These are phyloP conservation scores for Pyropia haitanensis DNA, from an alignment of 23 red algal species.

Conservation along the genomic window DNA sequence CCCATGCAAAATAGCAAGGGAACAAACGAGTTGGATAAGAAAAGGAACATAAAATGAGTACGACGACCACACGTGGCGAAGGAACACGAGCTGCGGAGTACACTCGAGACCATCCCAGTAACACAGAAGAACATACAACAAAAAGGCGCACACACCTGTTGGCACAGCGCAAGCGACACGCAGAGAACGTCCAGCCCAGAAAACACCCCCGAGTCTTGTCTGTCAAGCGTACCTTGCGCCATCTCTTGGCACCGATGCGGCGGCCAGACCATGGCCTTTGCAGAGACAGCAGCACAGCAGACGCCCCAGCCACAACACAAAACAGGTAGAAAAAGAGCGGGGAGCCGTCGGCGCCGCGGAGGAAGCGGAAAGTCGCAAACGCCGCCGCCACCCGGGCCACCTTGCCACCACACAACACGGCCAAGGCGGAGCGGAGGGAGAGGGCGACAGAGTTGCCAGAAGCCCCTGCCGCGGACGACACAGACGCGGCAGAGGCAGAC, in stretches of 20 bases:
- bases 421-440: constrained; percentile 17
- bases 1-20: not conserved
- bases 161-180: not conserved
- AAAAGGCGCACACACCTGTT: too few species aligned
- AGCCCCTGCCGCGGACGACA: too few species aligned
- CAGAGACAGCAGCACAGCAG: constrained; percentile 10
- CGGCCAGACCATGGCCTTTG: constrained; percentile 48
- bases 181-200: not conserved
- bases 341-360: constrained; percentile 11
- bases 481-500: too few species aligned
- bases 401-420: constrained; percentile 23
- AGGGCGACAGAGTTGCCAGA: not conserved
- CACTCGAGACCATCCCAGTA: too few species aligned
- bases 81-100: not conserved
- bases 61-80: not conserved
- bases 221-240: constrained; percentile 1
- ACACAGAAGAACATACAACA: too few species aligned
- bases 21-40: too few species aligned
- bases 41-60: not conserved
- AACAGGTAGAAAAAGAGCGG: constrained; percentile 15
- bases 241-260: constrained; percentile 60
- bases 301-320: constrained; percentile 13
- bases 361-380: constrained; percentile 32
- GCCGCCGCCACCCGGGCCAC: constrained; percentile 46
- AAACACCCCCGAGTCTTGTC: not conserved